Evolutionary conservation across 1,284 basidiomycete genomes (phyloP).

Genomic region (Cutaneotrichosporon cavernicola): DNA sequence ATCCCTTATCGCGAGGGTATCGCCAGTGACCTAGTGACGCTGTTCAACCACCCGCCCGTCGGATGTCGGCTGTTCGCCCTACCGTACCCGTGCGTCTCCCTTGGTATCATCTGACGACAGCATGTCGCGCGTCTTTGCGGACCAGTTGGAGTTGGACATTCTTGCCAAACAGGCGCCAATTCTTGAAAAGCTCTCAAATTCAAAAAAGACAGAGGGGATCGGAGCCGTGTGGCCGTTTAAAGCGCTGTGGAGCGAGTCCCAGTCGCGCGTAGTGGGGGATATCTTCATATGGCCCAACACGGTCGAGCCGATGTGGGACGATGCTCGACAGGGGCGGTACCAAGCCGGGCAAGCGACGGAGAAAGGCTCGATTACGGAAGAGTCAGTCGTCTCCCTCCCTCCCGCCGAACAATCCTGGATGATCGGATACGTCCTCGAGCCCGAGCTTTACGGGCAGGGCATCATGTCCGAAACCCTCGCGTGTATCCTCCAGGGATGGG

Average conservation of each 20-base stretch:
- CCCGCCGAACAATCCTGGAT: conserved; percentile 17
- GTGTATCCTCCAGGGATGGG: conserved; percentile 18
- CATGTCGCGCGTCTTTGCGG: conserved; percentile 21
- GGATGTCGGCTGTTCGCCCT: conserved; percentile 26
- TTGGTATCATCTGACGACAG: conserved; percentile 8
- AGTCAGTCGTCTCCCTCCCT: conserved; percentile 9
- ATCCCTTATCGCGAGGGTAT: conserved; percentile 26
- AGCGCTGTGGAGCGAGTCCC: conserved; percentile 12
- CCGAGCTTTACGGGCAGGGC: conserved; percentile 20
- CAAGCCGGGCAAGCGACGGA: no score
- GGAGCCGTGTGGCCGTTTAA: conserved; percentile 24
- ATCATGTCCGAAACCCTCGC: conserved; percentile 20
- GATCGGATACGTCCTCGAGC: conserved; percentile 28
- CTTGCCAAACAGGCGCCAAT: conserved; percentile 1
- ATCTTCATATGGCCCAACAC: conserved; percentile 16
- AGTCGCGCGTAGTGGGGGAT: conserved; percentile 25
- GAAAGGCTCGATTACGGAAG: background rate
- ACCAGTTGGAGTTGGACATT: conserved; percentile 15
- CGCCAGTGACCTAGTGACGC: conserved; percentile 22
- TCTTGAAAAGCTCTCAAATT: background rate
- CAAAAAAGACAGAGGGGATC: no score
- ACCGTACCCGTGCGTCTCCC: conserved; percentile 31
- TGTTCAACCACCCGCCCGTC: conserved; percentile 30
- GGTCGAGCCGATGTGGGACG: background rate
- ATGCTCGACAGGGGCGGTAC: background rate